Conservation (phyloP, 306 rosid species). For the Trichosanthes cucumerina region DNA sequence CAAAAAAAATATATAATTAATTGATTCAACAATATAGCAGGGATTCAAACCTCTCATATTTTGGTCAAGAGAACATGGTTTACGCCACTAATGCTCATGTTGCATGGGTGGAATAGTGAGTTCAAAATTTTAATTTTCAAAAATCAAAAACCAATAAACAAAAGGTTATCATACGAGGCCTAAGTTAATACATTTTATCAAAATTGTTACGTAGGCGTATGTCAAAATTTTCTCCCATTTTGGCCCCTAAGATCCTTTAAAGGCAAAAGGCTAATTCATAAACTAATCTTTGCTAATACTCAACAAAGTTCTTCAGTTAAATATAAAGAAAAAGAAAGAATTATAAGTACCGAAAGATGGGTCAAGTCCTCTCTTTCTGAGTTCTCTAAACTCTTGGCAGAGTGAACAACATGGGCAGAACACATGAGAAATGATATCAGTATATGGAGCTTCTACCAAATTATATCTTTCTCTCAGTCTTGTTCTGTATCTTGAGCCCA, state of each 20-base stretch:
- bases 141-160: no score
- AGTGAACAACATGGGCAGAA: conserved; percentile 65
- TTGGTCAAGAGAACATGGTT: no score
- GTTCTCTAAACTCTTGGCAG: conserved; percentile 61
- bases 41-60: no score
- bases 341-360: conserved; percentile 42
- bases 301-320: background rate
- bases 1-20: no score
- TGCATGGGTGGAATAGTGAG: no score
- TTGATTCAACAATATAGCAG: no score
- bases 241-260: background rate
- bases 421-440: conserved; percentile 49
- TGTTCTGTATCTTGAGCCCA: conserved; percentile 51
- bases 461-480: conserved; percentile 36
- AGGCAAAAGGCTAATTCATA: background rate
- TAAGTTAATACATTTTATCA: background rate
- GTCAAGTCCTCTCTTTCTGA: conserved; percentile 44
- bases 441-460: conserved; percentile 54
- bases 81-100: no score
- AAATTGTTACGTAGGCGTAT: no score
- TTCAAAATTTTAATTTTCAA: no score
- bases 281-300: background rate
- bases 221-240: no score
- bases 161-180: no score
- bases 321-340: background rate